These are phyloP conservation scores for Plantago elongata DNA, from an alignment of 257 asterid species.

Conservation along the genomic window DNA sequence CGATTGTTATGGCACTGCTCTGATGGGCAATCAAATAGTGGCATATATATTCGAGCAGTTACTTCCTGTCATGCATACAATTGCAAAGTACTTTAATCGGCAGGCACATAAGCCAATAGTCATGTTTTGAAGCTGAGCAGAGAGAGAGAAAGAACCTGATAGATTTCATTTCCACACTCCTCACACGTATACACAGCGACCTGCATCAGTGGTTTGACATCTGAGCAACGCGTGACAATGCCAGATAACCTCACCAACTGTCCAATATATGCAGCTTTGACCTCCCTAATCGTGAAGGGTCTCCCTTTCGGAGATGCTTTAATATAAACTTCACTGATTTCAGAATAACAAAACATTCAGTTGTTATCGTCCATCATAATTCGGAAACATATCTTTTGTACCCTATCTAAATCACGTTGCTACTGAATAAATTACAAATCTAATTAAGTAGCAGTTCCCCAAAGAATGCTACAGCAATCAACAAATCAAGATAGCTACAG, in stretches of 20 bases:
- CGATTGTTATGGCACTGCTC: slow-evolving; percentile 54
- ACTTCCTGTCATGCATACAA: slow-evolving; percentile 56
- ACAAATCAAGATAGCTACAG: no score
- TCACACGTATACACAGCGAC: slow-evolving; percentile 98
- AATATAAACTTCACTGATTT: slow-evolving; percentile 81
- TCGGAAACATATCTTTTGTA: no score
- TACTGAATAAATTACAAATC: no score
- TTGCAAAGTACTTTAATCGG: neutral
- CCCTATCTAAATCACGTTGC: no score
- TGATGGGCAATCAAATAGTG: slow-evolving; percentile 86
- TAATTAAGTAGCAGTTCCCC: no score
- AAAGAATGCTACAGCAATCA: no score
- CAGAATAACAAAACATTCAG: slow-evolving; percentile 19
- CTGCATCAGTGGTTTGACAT: slow-evolving; percentile 95
- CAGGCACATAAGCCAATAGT: slow-evolving; percentile 1
- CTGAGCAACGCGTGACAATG: slow-evolving; percentile 92
- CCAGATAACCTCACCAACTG: slow-evolving; percentile 92
- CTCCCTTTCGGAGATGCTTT: slow-evolving; percentile 78
- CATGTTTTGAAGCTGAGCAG: slow-evolving; percentile 7
- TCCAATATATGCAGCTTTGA: slow-evolving; percentile 86
- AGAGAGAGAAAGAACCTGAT: slow-evolving; percentile 57
- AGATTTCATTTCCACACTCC: slow-evolving; percentile 96
- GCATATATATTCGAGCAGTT: slow-evolving; percentile 87
- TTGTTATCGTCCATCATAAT: neutral
- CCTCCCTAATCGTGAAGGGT: slow-evolving; percentile 92